Percentiles rank a stretch among this genome's conserved stretches.
phyloP scores from a whole-genome alignment of 257 asterid species.

The Solanum corneliomulleri region DNA sequence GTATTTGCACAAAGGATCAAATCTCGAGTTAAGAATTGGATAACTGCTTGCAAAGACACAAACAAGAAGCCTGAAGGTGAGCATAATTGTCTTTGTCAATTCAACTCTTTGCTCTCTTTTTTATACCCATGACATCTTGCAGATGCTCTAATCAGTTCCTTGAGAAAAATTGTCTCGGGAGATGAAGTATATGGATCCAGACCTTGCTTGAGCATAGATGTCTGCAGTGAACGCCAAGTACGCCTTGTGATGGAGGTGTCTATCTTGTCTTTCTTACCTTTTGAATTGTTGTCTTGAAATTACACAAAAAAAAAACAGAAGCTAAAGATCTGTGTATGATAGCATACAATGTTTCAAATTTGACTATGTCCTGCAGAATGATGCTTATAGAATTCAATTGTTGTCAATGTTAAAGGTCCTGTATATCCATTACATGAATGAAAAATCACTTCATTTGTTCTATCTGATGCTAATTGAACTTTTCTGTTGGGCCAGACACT shows the following conservation, averaged over 20 bases:
- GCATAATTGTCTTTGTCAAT: conserved; percentile 4
- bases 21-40: conserved; percentile 68
- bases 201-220: conserved; percentile 65
- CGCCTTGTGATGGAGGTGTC: conserved; percentile 58
- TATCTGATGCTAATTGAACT: conserved; percentile 5
- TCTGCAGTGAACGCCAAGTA: conserved; percentile 83
- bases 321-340: background rate
- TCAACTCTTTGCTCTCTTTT: background rate
- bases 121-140: conserved; percentile 3
- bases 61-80: conserved; percentile 52
- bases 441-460: background rate
- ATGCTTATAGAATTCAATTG: background rate
- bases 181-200: conserved; percentile 62
- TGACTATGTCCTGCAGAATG: background rate
- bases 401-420: background rate
- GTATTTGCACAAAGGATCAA: conserved; percentile 58
- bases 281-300: background rate
- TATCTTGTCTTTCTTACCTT: background rate
- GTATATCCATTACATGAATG: background rate
- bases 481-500: conserved; percentile 40
- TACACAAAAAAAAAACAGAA: background rate
- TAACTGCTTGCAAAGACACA: conserved; percentile 35
- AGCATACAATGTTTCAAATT: background rate
- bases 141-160: conserved; percentile 54
- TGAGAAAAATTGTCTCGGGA: conserved; percentile 60